Evolutionary conservation across 2,329 filamentous ascomycete genomes (phyloP).

Genomic region (Paraconiothyrium brasiliense): DNA sequence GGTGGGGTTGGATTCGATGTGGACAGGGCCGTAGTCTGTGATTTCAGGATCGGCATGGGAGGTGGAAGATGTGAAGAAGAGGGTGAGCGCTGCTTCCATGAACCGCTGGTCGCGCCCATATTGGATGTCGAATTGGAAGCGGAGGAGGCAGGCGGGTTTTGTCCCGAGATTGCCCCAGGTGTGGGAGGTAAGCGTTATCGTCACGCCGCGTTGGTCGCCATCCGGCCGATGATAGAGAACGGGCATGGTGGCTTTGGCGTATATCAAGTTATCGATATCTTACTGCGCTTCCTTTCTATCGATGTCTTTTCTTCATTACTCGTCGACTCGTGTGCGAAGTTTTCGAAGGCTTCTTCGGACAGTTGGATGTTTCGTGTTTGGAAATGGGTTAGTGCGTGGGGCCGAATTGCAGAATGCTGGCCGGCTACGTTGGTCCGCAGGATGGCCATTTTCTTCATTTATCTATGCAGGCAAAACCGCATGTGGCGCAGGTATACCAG

Average conservation of each 20-base stretch:
- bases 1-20: constrained; percentile 3
- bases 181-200: not conserved
- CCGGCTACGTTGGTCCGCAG: not conserved
- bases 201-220: constrained; percentile 2
- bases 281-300: not conserved
- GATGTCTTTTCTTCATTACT: not conserved
- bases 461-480: too few relatives aligned
- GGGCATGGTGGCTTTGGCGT: not conserved
- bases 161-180: not conserved
- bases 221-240: constrained; percentile 7
- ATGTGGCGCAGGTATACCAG: too few relatives aligned
- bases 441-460: too few relatives aligned
- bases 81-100: not conserved
- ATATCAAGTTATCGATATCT: not conserved
- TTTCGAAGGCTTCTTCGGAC: too few relatives aligned
- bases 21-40: constrained; percentile 8
- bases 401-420: not conserved
- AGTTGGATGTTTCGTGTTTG: not conserved
- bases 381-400: not conserved
- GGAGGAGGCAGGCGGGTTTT: constrained; percentile 5
- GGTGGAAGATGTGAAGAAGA: not conserved
- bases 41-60: not conserved
- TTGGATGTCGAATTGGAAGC: constrained; percentile 6
- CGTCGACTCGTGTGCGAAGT: not conserved
- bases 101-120: constrained; percentile 5